phyloP scores from a whole-genome alignment of 2,329 filamentous ascomycete species.

The Claviceps humidiphila region DNA sequence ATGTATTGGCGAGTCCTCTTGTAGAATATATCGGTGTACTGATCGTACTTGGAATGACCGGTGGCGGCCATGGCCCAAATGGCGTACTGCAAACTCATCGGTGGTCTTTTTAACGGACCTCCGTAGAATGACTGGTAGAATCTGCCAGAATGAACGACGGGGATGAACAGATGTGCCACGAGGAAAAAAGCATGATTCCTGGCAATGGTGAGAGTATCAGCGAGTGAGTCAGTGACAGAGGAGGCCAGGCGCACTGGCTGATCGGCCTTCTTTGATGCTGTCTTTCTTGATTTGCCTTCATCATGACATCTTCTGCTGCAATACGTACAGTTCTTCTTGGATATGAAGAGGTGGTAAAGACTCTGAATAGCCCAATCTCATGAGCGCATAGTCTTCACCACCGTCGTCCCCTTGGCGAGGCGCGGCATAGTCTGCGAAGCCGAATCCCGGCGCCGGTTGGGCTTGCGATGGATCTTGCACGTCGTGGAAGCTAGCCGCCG shows the following conservation, averaged over 20 bases:
- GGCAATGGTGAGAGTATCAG: not conserved
- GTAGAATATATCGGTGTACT: slow-evolving; percentile 68
- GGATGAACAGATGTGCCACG: slow-evolving; percentile 56
- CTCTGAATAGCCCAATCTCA: slow-evolving; percentile 71
- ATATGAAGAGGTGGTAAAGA: slow-evolving; percentile 64
- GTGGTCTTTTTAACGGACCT: slow-evolving; percentile 61
- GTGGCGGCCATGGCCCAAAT: slow-evolving; percentile 76
- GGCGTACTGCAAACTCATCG: slow-evolving; percentile 70
- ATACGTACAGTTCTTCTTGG: slow-evolving; percentile 64
- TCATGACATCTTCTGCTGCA: not conserved
- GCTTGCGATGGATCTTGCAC: slow-evolving; percentile 3
- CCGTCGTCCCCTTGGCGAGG: slow-evolving; percentile 5
- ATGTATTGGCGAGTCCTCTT: slow-evolving; percentile 68
- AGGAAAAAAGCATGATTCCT: slow-evolving; percentile 66
- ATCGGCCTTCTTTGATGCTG: not conserved
- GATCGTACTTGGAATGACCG: slow-evolving; percentile 57
- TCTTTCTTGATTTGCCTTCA: not conserved
- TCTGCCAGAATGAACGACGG: slow-evolving; percentile 65
- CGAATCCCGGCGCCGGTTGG: slow-evolving; percentile 4
- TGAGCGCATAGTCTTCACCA: slow-evolving; percentile 33
- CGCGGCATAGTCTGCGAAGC: slow-evolving; percentile 8
- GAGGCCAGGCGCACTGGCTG: not conserved
- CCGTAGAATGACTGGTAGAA: slow-evolving; percentile 64
- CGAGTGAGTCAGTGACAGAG: not conserved
- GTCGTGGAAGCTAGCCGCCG: slow-evolving; percentile 7